phyloP scores from a whole-genome alignment of 2,329 filamentous ascomycete species.

The Didymella pinodella region DNA sequence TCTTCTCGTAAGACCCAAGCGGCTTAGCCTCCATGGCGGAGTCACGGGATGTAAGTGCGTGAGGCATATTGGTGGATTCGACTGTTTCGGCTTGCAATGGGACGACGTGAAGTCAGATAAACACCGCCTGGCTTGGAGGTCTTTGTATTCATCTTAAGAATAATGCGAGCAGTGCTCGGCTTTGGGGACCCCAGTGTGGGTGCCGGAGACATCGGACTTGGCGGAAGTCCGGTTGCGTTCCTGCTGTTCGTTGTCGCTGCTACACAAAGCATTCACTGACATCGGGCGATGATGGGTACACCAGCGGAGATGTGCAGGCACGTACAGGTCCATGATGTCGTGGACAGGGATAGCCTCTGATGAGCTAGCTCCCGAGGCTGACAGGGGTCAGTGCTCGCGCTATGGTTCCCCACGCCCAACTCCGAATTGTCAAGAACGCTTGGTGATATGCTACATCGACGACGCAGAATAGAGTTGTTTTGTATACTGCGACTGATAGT shows the following conservation, averaged over 20 bases:
- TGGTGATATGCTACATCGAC: slow-evolving; percentile 21
- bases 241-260: slow-evolving; percentile 17
- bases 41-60: slow-evolving; percentile 57
- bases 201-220: slow-evolving; percentile 32
- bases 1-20: slow-evolving; percentile 60
- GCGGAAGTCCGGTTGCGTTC: slow-evolving; percentile 15
- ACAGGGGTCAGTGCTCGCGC: slow-evolving; percentile 14
- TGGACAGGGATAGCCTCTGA: slow-evolving; percentile 17
- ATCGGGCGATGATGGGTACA: slow-evolving; percentile 26
- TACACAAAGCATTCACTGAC: slow-evolving; percentile 2
- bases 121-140: slow-evolving; percentile 7
- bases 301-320: slow-evolving; percentile 25
- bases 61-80: slow-evolving; percentile 40
- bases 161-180: slow-evolving; percentile 25
- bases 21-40: slow-evolving; percentile 58
- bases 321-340: slow-evolving; percentile 24
- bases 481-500: slow-evolving; percentile 10
- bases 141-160: slow-evolving; percentile 27
- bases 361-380: slow-evolving; percentile 23
- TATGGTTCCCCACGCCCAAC: slow-evolving; percentile 46
- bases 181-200: slow-evolving; percentile 32
- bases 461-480: slow-evolving; percentile 20
- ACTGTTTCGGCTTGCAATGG: slow-evolving; percentile 12
- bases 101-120: slow-evolving; percentile 17
- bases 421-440: slow-evolving; percentile 35